These are phyloP conservation scores for Penicillium sp. DNA, from an alignment of 2,329 filamentous ascomycete species.

Conservation along the genomic window DNA sequence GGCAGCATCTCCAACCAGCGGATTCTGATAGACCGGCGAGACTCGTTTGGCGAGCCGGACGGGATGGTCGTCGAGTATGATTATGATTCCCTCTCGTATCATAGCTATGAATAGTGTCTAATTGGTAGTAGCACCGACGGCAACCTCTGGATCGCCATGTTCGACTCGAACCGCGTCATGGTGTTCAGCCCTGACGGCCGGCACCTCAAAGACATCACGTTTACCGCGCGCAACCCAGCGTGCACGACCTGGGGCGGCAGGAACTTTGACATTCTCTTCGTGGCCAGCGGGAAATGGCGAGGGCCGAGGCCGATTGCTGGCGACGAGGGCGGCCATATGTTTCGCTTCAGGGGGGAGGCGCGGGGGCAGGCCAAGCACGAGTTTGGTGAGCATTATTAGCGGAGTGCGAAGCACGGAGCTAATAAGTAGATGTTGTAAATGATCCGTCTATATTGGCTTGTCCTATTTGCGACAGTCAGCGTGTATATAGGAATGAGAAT, in stretches of 20 bases:
- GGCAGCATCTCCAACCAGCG: conserved; percentile 30
- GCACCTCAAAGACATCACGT: conserved; percentile 32
- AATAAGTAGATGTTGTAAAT: too few species aligned
- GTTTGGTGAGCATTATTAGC: conserved; percentile 29
- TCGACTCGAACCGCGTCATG: conserved; percentile 30
- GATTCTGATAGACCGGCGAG: conserved; percentile 24
- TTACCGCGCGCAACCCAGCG: conserved; percentile 30
- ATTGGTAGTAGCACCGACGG: conserved; percentile 25
- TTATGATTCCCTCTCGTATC: background rate
- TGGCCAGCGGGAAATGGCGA: conserved; percentile 27
- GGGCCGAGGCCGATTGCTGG: conserved; percentile 16
- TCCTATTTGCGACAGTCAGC: too few species aligned
- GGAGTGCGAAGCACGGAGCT: too few species aligned
- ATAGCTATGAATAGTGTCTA: background rate
- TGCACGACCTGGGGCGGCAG: conserved; percentile 38
- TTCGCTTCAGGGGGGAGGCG: conserved; percentile 24
- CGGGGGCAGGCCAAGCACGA: conserved; percentile 31
- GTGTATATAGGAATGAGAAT: too few species aligned
- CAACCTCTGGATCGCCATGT: conserved; percentile 37
- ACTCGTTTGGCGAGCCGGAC: conserved; percentile 31
- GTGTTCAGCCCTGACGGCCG: conserved; percentile 30
- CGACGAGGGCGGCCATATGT: conserved; percentile 38
- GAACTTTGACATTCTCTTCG: conserved; percentile 31
- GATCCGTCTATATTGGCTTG: too few species aligned
- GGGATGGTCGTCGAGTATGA: conserved; percentile 38